Evolutionary conservation across 2,329 filamentous ascomycete genomes (phyloP).

Genomic region (Zymoseptoria crescenta): DNA sequence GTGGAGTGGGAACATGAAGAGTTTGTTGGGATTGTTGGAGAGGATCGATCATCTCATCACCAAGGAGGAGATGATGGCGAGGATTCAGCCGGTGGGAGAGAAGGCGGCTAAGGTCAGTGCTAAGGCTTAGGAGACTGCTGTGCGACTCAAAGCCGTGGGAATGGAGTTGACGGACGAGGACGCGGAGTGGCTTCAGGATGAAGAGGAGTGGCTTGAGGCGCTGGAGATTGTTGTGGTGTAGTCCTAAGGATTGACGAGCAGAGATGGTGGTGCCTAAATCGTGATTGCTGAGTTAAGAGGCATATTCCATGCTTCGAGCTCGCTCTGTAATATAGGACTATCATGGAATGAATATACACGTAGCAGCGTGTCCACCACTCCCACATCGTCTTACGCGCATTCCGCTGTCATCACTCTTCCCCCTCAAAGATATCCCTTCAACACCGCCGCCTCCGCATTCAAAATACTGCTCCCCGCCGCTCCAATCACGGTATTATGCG

Average conservation of each 20-base stretch:
- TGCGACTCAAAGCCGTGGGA: neutral
- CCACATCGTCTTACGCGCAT: too few species aligned
- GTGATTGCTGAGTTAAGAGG: too few species aligned
- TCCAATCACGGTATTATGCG: conserved; percentile 87
- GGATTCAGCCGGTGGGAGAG: conserved; percentile 65
- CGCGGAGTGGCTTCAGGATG: too few species aligned
- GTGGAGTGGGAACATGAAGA: conserved; percentile 98
- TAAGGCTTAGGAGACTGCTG: conserved; percentile 9
- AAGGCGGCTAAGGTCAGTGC: conserved; percentile 28
- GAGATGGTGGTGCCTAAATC: too few species aligned
- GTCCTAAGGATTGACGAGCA: too few species aligned
- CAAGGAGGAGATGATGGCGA: conserved; percentile 99
- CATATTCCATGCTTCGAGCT: too few species aligned
- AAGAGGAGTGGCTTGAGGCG: too few species aligned
- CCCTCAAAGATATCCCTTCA: conserved; percentile 69
- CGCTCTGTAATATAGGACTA: too few species aligned
- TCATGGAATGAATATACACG: too few species aligned
- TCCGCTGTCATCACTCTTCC: neutral
- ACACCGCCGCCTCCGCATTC: conserved; percentile 84
- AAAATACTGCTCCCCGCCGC: conserved; percentile 93
- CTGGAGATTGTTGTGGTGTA: too few species aligned
- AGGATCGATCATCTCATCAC: conserved; percentile 96
- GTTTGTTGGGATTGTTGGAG: conserved; percentile 73
- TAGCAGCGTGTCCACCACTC: too few species aligned
- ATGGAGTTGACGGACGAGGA: too few species aligned